Base-by-base conservation (phyloP, 2,329 filamentous ascomycete species). In the Epichloe sp. region DNA sequence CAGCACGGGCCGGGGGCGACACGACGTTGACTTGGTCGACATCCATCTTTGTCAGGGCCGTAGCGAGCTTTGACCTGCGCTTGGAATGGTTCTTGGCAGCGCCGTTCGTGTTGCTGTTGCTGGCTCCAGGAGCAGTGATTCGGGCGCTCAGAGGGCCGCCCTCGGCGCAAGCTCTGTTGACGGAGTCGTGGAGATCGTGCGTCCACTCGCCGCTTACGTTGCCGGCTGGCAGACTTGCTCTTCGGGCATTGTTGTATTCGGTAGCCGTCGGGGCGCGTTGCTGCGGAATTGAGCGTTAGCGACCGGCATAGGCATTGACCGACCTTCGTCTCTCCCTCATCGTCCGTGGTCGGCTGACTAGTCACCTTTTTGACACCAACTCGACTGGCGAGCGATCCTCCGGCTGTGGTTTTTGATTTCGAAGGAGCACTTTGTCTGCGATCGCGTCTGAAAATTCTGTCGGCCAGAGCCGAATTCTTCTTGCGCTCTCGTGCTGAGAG, bases 311-410 rank as follows among this genome's bases (percentile, higher is more conserved):
- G 15, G 36, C 26, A 44, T 44, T 17, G 43, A 5, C 11, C n/a
- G 15, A 34, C 10, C 14, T 15, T 43, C 7, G 17, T 23, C 7
- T 23, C 41, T 43, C 7, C 41, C 15, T 23, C 3, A 7, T 15
- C 21, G 12, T 34, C 8, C 10, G 10, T 15, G n/a, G 12, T 19
- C 26, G 34, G 44, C 31, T 14, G 19, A 11, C 12, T 26, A 43
- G n/a, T 12, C 72, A 82, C 82, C 79, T 89, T 89, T 60, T 78
- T 80, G 47, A 89, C 74, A 40, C 86, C 85, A 53, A 85, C 81
- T 64, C 85, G 78, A 66, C 82, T 86, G 51, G 85, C 80, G 48
- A 89, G 76, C 3, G 79, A 79, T 60, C 80, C 72, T 48, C 75
- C 71, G 48, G 64, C 60, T 52, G 64, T 63, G 54, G 68, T 63